These are phyloP conservation scores for Apiospora marii DNA, from an alignment of 2,329 filamentous ascomycete genomes.

Conservation along the genomic window DNA sequence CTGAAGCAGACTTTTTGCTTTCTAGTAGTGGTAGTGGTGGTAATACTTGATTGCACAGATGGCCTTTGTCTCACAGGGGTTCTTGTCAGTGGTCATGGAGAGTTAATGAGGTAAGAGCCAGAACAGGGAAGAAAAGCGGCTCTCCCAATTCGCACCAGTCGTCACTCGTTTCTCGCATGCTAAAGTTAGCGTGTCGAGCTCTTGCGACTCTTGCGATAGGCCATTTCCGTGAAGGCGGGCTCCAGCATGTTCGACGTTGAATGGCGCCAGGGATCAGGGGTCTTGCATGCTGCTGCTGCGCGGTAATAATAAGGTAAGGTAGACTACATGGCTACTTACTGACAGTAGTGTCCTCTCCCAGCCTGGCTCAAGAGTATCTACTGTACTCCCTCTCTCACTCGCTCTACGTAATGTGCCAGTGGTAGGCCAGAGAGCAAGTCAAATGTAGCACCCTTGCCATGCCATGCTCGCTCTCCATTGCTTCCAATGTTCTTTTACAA, in stretches of 20 bases:
- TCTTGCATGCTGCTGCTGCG: neutral
- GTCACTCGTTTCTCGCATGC: slow-evolving; percentile 11
- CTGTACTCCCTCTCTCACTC: neutral
- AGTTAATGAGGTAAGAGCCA: neutral
- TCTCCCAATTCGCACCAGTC: neutral
- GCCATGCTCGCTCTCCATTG: neutral
- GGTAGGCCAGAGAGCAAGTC: neutral
- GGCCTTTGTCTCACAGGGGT: slow-evolving; percentile 6
- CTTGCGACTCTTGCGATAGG: neutral
- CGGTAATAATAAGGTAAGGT: neutral
- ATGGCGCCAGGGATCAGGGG: slow-evolving; percentile 14
- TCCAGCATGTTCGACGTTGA: slow-evolving; percentile 14
- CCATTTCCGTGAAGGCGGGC: slow-evolving; percentile 5
- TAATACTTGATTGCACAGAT: neutral
- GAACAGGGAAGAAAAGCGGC: slow-evolving; percentile 1
- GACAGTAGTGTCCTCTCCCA: neutral
- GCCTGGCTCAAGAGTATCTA: neutral
- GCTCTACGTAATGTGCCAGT: neutral
- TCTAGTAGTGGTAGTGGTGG: neutral
- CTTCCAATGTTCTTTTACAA: slow-evolving; percentile 14
- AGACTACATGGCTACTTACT: neutral
- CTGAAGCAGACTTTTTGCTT: neutral
- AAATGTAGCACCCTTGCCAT: neutral
- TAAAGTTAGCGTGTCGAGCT: neutral
- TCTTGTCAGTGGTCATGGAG: neutral